phyloP scores from a whole-genome alignment of 2,329 filamentous ascomycete species.

The Cordyceps militaris region DNA sequence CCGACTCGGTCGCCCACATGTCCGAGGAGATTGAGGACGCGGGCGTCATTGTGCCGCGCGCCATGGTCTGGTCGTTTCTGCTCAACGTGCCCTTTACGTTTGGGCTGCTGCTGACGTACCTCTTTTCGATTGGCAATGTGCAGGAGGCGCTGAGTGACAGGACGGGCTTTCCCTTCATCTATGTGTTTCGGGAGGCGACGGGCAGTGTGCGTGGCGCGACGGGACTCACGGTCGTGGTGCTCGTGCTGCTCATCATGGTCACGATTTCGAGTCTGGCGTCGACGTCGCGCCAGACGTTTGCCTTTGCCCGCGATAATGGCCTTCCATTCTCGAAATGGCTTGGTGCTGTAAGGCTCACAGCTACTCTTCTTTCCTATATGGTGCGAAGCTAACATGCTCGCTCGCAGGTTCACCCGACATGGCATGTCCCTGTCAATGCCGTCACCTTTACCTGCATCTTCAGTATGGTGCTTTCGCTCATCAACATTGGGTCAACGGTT shows the following conservation, averaged over 20 bases:
- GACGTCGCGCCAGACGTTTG: slow-evolving; percentile 8
- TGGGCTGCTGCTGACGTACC: slow-evolving; percentile 10
- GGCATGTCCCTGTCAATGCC: slow-evolving; percentile 14
- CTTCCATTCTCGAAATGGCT: slow-evolving; percentile 14
- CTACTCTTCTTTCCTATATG: neutral
- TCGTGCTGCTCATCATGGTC: slow-evolving; percentile 12
- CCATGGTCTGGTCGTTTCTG: slow-evolving; percentile 9
- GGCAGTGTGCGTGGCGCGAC: slow-evolving; percentile 8
- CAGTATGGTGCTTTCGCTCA: slow-evolving; percentile 12
- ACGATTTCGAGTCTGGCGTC: slow-evolving; percentile 10
- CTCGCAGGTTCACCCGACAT: slow-evolving; percentile 6
- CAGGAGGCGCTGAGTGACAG: slow-evolving; percentile 1
- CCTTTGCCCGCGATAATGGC: slow-evolving; percentile 12
- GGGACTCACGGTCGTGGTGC: neutral
- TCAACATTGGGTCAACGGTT: slow-evolving; percentile 16
- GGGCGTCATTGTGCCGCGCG: slow-evolving; percentile 10
- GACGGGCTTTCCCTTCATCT: slow-evolving; percentile 12
- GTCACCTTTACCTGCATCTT: slow-evolving; percentile 13
- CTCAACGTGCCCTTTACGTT: slow-evolving; percentile 9
- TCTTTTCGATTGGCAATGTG: slow-evolving; percentile 10
- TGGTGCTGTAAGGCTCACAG: neutral
- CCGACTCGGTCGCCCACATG: slow-evolving; percentile 16
- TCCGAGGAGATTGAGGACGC: slow-evolving; percentile 17
- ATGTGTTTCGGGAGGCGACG: slow-evolving; percentile 15
- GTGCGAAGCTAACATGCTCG: neutral